A percentile compares a stretch with the other conserved stretches of the same genome.
Evolutionary conservation across 2,329 filamentous ascomycete species (phyloP).

Genomic region (Hypoxylon rubiginosum): DNA sequence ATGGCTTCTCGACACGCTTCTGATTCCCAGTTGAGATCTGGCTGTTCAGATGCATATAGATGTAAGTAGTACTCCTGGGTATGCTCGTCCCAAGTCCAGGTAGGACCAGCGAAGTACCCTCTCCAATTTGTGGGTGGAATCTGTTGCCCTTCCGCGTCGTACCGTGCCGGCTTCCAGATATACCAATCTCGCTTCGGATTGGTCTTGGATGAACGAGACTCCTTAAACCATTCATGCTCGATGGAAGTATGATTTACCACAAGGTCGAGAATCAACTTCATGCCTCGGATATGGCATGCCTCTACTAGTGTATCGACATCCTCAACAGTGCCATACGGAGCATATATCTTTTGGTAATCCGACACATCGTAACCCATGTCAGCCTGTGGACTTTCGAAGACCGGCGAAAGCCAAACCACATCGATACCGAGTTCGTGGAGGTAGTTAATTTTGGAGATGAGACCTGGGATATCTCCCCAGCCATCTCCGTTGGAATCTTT

Average conservation of each 20-base stretch:
- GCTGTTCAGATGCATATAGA: constrained; percentile 77
- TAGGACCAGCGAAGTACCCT: constrained; percentile 61
- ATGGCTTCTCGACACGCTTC: constrained; percentile 74
- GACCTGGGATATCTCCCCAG: constrained; percentile 74
- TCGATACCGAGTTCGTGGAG: constrained; percentile 72
- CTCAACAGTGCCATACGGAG: constrained; percentile 74
- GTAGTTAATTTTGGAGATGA: constrained; percentile 75
- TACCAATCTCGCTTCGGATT: constrained; percentile 73
- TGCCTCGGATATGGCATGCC: constrained; percentile 69
- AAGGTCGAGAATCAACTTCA: constrained; percentile 79
- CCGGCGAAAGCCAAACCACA: constrained; percentile 70
- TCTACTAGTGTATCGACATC: constrained; percentile 75
- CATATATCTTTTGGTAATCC: constrained; percentile 76
- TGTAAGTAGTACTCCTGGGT: constrained; percentile 68
- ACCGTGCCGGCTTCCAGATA: constrained; percentile 72
- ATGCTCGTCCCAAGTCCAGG: constrained; percentile 66
- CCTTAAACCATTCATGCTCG: constrained; percentile 70
- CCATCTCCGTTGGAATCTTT: constrained; percentile 71
- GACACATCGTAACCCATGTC: constrained; percentile 83
- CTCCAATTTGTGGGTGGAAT: constrained; percentile 72
- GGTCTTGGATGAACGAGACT: constrained; percentile 63
- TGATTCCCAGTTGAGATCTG: constrained; percentile 84
- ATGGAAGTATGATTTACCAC: constrained; percentile 78
- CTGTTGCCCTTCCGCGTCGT: constrained; percentile 65
- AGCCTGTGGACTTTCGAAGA: constrained; percentile 69